phyloP scores from a whole-genome alignment of 1,284 basidiomycete species.

The Microstroma glucosiphilum region DNA sequence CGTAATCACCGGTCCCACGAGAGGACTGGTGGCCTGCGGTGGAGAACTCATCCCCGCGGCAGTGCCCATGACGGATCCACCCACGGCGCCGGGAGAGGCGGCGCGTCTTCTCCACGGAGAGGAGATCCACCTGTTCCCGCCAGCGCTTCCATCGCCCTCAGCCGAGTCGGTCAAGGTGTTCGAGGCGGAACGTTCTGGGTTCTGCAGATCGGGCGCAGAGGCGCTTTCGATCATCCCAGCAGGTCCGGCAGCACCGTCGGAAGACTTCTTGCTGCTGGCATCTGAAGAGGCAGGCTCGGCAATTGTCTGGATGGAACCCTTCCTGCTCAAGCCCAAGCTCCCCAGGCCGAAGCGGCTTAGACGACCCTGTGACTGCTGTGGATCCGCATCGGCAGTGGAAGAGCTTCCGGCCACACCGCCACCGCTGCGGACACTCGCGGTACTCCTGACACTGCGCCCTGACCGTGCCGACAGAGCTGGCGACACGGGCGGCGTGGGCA shows the following conservation, averaged over 20 bases:
- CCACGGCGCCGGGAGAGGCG: slow-evolving; percentile 16
- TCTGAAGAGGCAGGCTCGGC: slow-evolving; percentile 7
- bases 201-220: slow-evolving; percentile 8
- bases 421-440: slow-evolving; percentile 18
- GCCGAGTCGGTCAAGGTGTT: not conserved
- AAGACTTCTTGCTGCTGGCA: slow-evolving; percentile 7
- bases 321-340: slow-evolving; percentile 23
- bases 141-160: not conserved
- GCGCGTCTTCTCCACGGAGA: slow-evolving; percentile 28
- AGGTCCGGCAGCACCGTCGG: slow-evolving; percentile 14
- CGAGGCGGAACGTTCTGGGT: not conserved
- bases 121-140: slow-evolving; percentile 24
- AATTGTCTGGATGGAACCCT: slow-evolving; percentile 13
- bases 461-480: slow-evolving; percentile 86
- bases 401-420: slow-evolving; percentile 25
- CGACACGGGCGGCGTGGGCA: slow-evolving; percentile 64
- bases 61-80: not conserved
- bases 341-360: slow-evolving; percentile 33
- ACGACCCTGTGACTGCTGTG: slow-evolving; percentile 17
- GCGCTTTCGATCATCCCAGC: slow-evolving; percentile 6
- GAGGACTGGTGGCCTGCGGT: slow-evolving; percentile 22
- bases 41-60: not conserved
- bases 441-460: slow-evolving; percentile 54
- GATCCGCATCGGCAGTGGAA: slow-evolving; percentile 19
- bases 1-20: slow-evolving; percentile 31